A percentile compares a stretch with the other conserved stretches of the same genome.
Evolutionary conservation across 2,329 filamentous ascomycete species (phyloP).

Genomic region (Colletotrichum incanum): DNA sequence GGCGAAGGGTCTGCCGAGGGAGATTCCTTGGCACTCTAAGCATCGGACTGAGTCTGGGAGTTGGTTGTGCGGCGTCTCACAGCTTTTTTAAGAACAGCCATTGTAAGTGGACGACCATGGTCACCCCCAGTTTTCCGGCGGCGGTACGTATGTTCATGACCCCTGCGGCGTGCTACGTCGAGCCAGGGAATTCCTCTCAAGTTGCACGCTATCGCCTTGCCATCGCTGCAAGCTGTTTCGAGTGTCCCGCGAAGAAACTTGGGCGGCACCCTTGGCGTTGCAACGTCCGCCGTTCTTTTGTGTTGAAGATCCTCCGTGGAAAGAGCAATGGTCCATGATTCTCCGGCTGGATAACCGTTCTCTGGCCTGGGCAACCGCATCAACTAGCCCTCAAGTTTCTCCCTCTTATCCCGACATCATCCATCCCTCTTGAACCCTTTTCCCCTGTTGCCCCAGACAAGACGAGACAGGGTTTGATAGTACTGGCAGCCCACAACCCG

Average conservation of each 20-base stretch:
- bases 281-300: slow-evolving; percentile 32
- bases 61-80: slow-evolving; percentile 43
- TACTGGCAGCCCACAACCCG: slow-evolving; percentile 25
- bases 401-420: not conserved
- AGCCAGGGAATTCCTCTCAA: not conserved
- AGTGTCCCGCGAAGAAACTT: slow-evolving; percentile 9
- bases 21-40: slow-evolving; percentile 40
- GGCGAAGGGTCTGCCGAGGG: slow-evolving; percentile 22
- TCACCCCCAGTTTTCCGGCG: slow-evolving; percentile 7
- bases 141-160: slow-evolving; percentile 4
- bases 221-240: slow-evolving; percentile 19
- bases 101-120: slow-evolving; percentile 1
- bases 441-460: slow-evolving; percentile 7
- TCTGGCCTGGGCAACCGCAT: not conserved
- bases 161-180: slow-evolving; percentile 6
- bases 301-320: not conserved
- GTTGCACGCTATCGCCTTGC: not conserved
- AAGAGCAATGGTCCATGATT: not conserved
- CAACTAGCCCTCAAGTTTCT: not conserved
- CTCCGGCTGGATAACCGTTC: not conserved
- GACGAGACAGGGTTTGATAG: slow-evolving; percentile 16
- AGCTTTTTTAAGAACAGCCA: slow-evolving; percentile 42
- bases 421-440: not conserved
- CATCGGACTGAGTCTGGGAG: slow-evolving; percentile 42
- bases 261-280: slow-evolving; percentile 33